phyloP scores from a whole-genome alignment of 352 stramenopile species.

The Salisapilia sapeloensis region DNA sequence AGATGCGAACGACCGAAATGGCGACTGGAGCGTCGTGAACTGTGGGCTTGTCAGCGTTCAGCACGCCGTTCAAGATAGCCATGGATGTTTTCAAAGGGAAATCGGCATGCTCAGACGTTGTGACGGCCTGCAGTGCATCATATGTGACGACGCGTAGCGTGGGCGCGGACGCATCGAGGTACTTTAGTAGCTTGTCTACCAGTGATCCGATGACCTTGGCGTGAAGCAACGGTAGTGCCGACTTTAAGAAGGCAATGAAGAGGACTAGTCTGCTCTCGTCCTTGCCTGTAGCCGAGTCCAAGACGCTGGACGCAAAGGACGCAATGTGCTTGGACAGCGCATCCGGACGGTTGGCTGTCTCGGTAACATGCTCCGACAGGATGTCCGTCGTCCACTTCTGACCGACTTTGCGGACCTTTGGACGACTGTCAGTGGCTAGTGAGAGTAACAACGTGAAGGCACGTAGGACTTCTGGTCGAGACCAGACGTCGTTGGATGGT shows the following conservation, averaged over 20 bases:
- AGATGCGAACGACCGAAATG: constrained; percentile 46
- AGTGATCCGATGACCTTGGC: constrained; percentile 67
- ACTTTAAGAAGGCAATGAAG: constrained; percentile 69
- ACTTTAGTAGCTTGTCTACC: constrained; percentile 51
- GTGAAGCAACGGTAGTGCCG: constrained; percentile 57
- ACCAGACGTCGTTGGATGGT: constrained; percentile 34
- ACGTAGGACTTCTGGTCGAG: constrained; percentile 43
- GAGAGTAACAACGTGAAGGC: constrained; percentile 67
- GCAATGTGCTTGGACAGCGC: constrained; percentile 75
- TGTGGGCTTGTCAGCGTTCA: constrained; percentile 36
- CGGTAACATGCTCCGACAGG: constrained; percentile 52
- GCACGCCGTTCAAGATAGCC: constrained; percentile 40
- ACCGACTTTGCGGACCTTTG: constrained; percentile 70
- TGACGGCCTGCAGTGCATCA: constrained; percentile 47
- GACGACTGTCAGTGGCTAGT: constrained; percentile 56
- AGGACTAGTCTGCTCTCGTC: constrained; percentile 58
- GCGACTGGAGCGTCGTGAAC: constrained; percentile 42
- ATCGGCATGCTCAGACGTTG: constrained; percentile 26
- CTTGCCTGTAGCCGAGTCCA: constrained; percentile 35
- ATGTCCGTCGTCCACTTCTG: constrained; percentile 63
- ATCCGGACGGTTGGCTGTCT: constrained; percentile 49
- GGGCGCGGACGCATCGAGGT: constrained; percentile 50
- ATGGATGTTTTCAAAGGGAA: constrained; percentile 44
- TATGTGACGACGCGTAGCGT: constrained; percentile 67
- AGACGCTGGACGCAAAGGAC: constrained; percentile 73